phyloP scores from a whole-genome alignment of 2,329 filamentous ascomycete species.

The Fusarium sulawesiense region DNA sequence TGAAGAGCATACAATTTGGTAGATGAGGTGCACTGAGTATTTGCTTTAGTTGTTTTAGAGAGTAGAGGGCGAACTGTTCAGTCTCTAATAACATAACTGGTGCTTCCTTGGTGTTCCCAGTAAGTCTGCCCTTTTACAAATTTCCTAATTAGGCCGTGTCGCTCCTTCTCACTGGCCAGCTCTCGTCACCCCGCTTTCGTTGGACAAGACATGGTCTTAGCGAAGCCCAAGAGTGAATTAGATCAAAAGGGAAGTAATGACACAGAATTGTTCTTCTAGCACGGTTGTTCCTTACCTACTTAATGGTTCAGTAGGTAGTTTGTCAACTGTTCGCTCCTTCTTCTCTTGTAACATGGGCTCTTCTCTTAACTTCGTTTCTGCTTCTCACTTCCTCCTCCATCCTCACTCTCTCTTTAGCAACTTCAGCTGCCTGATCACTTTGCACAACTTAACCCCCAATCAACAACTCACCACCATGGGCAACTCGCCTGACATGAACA shows the following conservation, averaged over 20 bases:
- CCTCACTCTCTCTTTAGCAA: background rate
- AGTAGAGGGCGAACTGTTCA: background rate
- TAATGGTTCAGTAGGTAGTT: background rate
- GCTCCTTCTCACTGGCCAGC: slow-evolving; percentile 47
- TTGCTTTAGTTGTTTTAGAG: background rate
- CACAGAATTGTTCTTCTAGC: slow-evolving; percentile 2
- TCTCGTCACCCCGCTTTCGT: slow-evolving; percentile 35
- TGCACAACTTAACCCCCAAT: background rate
- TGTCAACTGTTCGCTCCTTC: background rate
- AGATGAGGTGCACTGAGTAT: background rate
- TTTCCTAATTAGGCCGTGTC: slow-evolving; percentile 49
- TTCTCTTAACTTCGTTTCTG: background rate
- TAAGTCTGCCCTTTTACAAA: background rate
- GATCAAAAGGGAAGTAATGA: slow-evolving; percentile 7
- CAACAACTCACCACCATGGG: slow-evolving; percentile 18
- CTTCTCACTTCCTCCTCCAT: background rate
- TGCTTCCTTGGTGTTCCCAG: background rate
- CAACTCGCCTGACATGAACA: slow-evolving; percentile 36
- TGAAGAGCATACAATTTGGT: background rate
- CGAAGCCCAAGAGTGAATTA: slow-evolving; percentile 7
- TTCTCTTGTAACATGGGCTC: background rate
- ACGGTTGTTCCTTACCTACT: background rate
- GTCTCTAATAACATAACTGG: background rate
- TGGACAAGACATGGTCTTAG: background rate
- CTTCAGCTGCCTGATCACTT: background rate